Evolutionary conservation across 305 asterid genomes (phyloP), one percentile per base, ranked within the genome.

Genomic region (Euphrasia arctica): DNA sequence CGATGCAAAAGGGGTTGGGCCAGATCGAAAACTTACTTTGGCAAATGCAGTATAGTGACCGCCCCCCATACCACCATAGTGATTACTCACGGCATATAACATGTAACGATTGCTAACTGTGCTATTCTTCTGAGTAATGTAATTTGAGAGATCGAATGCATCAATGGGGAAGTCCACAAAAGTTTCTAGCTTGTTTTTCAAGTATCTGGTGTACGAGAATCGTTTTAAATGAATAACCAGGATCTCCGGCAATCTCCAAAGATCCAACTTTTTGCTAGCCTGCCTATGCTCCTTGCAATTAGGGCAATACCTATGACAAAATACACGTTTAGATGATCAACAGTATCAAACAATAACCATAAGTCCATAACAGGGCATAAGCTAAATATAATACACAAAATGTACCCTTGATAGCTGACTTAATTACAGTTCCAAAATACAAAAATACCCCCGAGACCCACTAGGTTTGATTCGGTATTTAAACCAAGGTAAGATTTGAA

Each of bases 211-310:
- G 77, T 75, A 83, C 5, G 94, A 83, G 72, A 90, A 90, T 85
- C 97, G 80, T 77, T 87, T 90, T 57, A 90, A 74, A 77, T 85
- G 94, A 77, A 90, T 74, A 65, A 85, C 83, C 66, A 90, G 80
- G 63, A 82, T 83, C 71, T 87, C 87, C 1, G 97, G 97, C 63
- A 87, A 76, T 74, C 95, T 85, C 95, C 95, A 90, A n/a, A 90
- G 86, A 69, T 90, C 95, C 62, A 87, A 74, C 78, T 85, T 90
- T 62, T 85, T 87, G 75, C 69, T 76, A 27, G 97, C 95, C 72
- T 82, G 87, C 75, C 82, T 75, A 64, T 76, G 90, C 68, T 61
- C 84, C 80, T 80, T 82, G 85, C 97, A 90, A 29, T 81, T 68
- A 60, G 91, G 90, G 52, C 97, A 90, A 75, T 70, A 78, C 95